Base-by-base conservation (phyloP, 2,329 filamentous ascomycete species). In the Cadophora sp. region DNA sequence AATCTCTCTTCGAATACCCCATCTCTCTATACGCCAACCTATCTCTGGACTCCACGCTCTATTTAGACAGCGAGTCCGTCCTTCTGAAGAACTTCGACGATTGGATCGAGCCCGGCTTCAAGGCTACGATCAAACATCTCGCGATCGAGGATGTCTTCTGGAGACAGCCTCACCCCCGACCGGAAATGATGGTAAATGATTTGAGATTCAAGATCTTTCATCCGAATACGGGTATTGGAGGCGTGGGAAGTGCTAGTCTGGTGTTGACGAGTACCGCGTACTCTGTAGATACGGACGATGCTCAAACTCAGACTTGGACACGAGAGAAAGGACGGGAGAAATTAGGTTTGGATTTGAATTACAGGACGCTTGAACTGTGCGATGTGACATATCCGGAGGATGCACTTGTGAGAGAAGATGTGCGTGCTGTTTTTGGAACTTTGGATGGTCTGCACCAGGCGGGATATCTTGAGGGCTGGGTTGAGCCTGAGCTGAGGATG, bases 1-100 rank as follows among this genome's bases (percentile, higher is more conserved):
- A n/a, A 5, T 53, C 50, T 16, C 24, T 53, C 50, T 53, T 53
- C 50, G 50, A 53, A 53, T 33, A 53, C 14, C 50, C 50, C 50
- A 53, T 53, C 27, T 53, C 50, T 9, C 50, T 53, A 24, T 53
- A 53, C 30, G 50, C 50, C 50, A 53, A 53, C 7, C 8, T 8
- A 3, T 24, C 50, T 53, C 24, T 53, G 22, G 50, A 53, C 5
- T 33, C 50, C 18, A 53, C 50, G 2, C 50, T 53, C 2, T 53
- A 33, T 24, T 33, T 53, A 7, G 50, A 53, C 27, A 53, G 30
- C 27, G 50, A 53, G 24, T 53, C 50, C 27, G 33, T 53, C 1
- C 27, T 53, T 4, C 4, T 53, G 14, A 53, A 53, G 27, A 53
- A 53, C 18, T 53, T 53, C 50, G 50, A 53, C 14, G 50, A 53